These are phyloP conservation scores for Aegilops longissima DNA, from an alignment of 176 grass and related monocot genomes.

Conservation along the genomic window DNA sequence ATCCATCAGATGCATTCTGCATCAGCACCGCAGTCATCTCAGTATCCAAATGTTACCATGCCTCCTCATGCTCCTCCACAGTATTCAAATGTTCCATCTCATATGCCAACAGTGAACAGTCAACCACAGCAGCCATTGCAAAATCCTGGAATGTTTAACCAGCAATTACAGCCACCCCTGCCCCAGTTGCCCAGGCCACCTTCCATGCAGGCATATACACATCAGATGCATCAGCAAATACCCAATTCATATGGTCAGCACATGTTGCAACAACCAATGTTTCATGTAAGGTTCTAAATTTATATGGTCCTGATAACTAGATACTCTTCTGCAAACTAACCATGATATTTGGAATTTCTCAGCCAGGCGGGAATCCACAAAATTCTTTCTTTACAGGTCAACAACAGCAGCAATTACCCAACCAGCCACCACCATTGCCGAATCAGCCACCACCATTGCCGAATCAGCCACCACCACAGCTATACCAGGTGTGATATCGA, in stretches of 20 bases:
- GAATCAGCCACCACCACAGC: conserved; percentile 71
- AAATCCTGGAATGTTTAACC: conserved; percentile 75
- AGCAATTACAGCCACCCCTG: conserved; percentile 70
- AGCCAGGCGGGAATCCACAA: conserved; percentile 66
- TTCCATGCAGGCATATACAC: conserved; percentile 55
- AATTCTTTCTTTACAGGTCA: conserved; percentile 70
- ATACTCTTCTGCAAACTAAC: conserved; percentile 26
- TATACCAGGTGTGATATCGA: conserved; percentile 70
- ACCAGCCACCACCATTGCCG: conserved; percentile 53
- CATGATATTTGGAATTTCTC: conserved; percentile 36
- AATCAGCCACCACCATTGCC: conserved; percentile 65
- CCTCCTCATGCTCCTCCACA: conserved; percentile 52
- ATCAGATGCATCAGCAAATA: conserved; percentile 61
- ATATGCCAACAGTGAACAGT: conserved; percentile 47
- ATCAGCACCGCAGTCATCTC: conserved; percentile 55
- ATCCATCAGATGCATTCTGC: conserved; percentile 42
- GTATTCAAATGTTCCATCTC: conserved; percentile 57
- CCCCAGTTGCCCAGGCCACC: conserved; percentile 74
- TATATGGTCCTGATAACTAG: neutral
- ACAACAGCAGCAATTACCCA: conserved; percentile 64
- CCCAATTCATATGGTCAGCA: conserved; percentile 61
- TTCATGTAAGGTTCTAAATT: conserved; percentile 71
- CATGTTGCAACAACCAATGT: conserved; percentile 63
- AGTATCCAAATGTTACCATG: conserved; percentile 51
- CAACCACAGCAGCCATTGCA: conserved; percentile 65